Base-by-base conservation (phyloP, 257 asterid species). In the Handroanthus guayacan region DNA sequence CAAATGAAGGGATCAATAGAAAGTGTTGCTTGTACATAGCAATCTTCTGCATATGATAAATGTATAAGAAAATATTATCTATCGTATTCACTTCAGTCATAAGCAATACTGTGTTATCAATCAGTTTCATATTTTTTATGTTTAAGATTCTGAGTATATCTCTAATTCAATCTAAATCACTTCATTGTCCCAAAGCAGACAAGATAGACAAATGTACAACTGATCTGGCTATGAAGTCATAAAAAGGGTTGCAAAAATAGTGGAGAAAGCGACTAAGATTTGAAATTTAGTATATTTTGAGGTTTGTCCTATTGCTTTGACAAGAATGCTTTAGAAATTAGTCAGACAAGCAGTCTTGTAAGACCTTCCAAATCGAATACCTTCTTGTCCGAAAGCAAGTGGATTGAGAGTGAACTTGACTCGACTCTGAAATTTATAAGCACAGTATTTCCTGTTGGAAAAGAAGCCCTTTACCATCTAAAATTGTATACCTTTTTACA, bases 341-440 rank as follows among this genome's bases (percentile, higher is more conserved):
- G 65, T 60, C 57, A 41, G 69, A 77, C 69, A 38, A 16, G 25
- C 50, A 16, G 43, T 47, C 71, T 14, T 70, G 62, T 50, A 52
- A 37, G 62, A 58, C 66, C 12, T 58, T 38, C 58, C 47, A 60
- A 41, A 16, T 50, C 45, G 34, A 68, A 69, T 36, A 75, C 62
- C 7, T 69, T n/a, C 48, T 36, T 62, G 69, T 61, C 9, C 60
- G 44, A 75, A 17, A 73, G 51, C 52, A 75, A 69, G 57, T 57
- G 73, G 68, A 12, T 16, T 17, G 74, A 52, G 16, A 65, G 38
- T 20, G 39, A 57, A 38, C 55, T 71, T 75, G 84, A 76, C 75
- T 71, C 12, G 25, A 13, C 52, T 25, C 56, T 62, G 25, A 44
- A 36, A 64, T 67, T 45, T 62, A 67, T 64, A 34, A 60, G 52